Evolutionary conservation across 495 filamentous ascomycete species (phyloP).

Genomic region (Daldinia vernicosa): DNA sequence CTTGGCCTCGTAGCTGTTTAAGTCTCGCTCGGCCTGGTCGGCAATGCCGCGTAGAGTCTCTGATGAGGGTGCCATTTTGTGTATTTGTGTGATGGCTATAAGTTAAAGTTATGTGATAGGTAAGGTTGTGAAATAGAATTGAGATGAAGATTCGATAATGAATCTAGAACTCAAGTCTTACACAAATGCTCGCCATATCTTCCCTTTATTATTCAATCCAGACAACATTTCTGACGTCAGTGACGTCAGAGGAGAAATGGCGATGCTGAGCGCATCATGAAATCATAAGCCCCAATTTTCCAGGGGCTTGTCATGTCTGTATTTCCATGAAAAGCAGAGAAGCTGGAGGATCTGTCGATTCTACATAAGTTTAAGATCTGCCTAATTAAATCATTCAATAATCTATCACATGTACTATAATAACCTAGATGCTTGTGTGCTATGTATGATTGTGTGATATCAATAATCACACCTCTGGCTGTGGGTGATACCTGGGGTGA

Average conservation of each 20-base stretch:
- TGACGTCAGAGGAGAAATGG: constrained; percentile 28
- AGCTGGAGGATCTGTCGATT: constrained; percentile 5
- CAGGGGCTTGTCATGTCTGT: constrained; percentile 10
- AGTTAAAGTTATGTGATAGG: not conserved
- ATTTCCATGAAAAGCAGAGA: not conserved
- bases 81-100: not conserved
- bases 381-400: not conserved
- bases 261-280: constrained; percentile 42
- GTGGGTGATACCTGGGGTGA: constrained; percentile 26
- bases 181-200: not conserved
- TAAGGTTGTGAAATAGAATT: not conserved
- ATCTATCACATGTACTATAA: not conserved
- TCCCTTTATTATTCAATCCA: constrained; percentile 18
- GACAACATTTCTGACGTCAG: constrained; percentile 21
- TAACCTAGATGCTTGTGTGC: not conserved
- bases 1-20: constrained; percentile 57
- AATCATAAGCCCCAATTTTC: constrained; percentile 41
- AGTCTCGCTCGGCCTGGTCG: constrained; percentile 57
- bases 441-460: not conserved
- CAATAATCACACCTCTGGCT: not conserved
- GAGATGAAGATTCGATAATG: not conserved
- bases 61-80: constrained; percentile 37
- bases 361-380: constrained; percentile 9
- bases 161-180: not conserved
- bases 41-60: constrained; percentile 48